Base-by-base conservation (phyloP, 768 basidiomycete species). In the Terana coerulea region DNA sequence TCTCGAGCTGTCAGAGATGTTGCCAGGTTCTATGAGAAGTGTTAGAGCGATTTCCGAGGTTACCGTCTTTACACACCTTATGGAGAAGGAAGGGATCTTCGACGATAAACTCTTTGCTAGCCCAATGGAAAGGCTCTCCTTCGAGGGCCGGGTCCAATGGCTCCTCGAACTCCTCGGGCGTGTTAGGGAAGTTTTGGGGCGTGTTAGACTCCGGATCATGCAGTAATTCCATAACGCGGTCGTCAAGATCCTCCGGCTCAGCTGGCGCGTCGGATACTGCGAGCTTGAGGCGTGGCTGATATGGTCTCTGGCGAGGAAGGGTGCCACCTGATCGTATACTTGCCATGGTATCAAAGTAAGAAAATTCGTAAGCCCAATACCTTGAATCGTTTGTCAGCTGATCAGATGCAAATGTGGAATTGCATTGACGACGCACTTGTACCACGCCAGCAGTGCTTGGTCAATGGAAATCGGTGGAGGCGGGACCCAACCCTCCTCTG, bases 311-410 rank as follows among this genome's bases (percentile, higher is more conserved):
- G n/a, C n/a, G n/a, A n/a, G n/a, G n/a, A n/a, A n/a, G n/a, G n/a
- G n/a, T 54, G 7, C 76, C 77, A 11, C 76, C 78, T 22, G 67
- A 53, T 2, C 74, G 69, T 36, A 79, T 67, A 50, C 69, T 72
- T 30, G 73, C 56, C 47, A 70, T 56, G 19, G 67, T 44, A 5
- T 49, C 46, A 0, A 48, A 42, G 51, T 73, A 74, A 3, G 70
- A 47, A 49, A 75, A 75, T 28, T 69, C 67, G 24, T 62, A 11
- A 5, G 62, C 70, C 76, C 76, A 82, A 58, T 72, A 79, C 28
- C 80, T 81, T n/a, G n/a, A 53, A 37, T 37, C 10, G 22, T 8
- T 10, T 29, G 28, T 30, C 24, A 30, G 22, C n/a, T n/a, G n/a
- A n/a, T n/a, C n/a, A n/a, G n/a, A n/a, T n/a, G n/a, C n/a, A n/a